A percentile compares a stretch with the other conserved stretches of the same genome.
phyloP scores from a whole-genome alignment of 2,329 filamentous ascomycete genomes.

The Penicillium polonicum region DNA sequence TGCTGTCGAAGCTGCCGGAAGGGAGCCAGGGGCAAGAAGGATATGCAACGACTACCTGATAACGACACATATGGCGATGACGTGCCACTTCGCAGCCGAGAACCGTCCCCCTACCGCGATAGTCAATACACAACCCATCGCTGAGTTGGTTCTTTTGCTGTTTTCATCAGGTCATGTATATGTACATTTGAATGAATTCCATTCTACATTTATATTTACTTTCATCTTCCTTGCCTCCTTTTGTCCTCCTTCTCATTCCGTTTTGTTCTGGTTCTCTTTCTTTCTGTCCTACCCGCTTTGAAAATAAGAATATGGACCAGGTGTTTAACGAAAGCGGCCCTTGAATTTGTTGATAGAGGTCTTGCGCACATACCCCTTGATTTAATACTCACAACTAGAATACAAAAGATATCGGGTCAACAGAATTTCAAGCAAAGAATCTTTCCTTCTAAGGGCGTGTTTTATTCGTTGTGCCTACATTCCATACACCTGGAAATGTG shows the following conservation, averaged over 20 bases:
- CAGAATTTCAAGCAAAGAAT: no score
- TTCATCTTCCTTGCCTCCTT: background rate
- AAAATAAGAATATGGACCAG: background rate
- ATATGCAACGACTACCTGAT: constrained; percentile 2
- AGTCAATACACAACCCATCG: background rate
- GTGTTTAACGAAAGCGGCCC: background rate
- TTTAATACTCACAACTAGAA: no score
- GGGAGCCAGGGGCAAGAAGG: background rate
- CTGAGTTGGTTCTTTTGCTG: background rate
- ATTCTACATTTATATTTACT: no score
- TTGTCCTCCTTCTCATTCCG: background rate
- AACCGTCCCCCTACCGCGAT: background rate
- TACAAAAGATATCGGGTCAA: no score
- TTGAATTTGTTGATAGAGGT: no score
- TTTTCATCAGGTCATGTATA: background rate
- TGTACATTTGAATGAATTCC: background rate
- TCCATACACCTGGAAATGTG: no score
- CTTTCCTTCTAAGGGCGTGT: no score
- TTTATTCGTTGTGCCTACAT: no score
- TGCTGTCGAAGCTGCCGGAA: constrained; percentile 8
- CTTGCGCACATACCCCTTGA: background rate
- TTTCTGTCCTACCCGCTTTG: background rate
- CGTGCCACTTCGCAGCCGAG: background rate
- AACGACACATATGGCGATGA: background rate
- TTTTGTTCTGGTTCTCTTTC: background rate